Evolutionary conservation across 1,284 basidiomycete species (phyloP).

Genomic region (Salmacisia buchloeana): DNA sequence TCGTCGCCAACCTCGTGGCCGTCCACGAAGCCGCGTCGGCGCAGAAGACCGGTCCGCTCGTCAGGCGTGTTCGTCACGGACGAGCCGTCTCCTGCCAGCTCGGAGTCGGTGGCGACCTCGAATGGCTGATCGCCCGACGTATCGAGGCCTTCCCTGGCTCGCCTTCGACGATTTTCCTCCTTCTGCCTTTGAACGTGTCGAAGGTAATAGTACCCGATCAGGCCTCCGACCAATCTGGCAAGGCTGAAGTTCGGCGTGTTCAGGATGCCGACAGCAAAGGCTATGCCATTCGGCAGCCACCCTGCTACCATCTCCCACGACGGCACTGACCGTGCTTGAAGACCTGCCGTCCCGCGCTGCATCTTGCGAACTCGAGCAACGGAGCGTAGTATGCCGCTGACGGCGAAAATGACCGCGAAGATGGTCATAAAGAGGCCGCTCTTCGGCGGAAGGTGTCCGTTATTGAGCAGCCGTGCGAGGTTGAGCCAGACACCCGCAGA

Average conservation of each 20-base stretch:
- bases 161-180: too few species aligned
- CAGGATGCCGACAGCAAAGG: slow-evolving; percentile 66
- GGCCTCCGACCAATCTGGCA: slow-evolving; percentile 80
- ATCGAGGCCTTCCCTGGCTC: slow-evolving; percentile 45
- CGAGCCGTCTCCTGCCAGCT: neutral
- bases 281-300: slow-evolving; percentile 37
- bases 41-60: neutral
- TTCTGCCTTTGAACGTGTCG: slow-evolving; percentile 8
- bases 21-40: neutral
- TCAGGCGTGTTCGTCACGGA: too few species aligned
- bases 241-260: slow-evolving; percentile 93
- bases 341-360: slow-evolving; percentile 36
- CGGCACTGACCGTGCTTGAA: slow-evolving; percentile 10
- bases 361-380: slow-evolving; percentile 53
- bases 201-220: slow-evolving; percentile 61
- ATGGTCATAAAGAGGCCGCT: slow-evolving; percentile 73
- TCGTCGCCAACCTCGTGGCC: neutral
- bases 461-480: slow-evolving; percentile 75
- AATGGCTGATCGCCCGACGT: neutral
- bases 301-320: slow-evolving; percentile 20
- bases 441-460: slow-evolving; percentile 73
- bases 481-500: slow-evolving; percentile 77
- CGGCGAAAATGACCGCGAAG: slow-evolving; percentile 59
- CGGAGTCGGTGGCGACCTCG: neutral
- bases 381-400: slow-evolving; percentile 59